Base-by-base conservation (phyloP, 192 early-diverging fungal species). In the Endogone sp. region DNA sequence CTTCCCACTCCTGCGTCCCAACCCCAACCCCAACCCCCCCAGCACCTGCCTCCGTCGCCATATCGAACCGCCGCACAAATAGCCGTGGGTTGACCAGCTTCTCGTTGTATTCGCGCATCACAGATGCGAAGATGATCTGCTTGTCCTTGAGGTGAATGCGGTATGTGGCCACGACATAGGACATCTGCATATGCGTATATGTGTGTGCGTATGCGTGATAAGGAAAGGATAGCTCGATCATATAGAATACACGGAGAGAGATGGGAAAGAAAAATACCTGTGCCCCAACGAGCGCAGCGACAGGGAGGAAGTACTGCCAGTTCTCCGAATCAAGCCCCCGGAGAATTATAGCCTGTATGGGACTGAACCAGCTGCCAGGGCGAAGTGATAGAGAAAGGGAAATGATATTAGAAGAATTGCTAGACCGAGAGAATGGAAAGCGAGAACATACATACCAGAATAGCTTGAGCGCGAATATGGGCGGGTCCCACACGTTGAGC, bases 21-120 rank as follows among this genome's bases (percentile, higher is more conserved):
- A n/a, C n/a, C n/a, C n/a, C n/a, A n/a, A n/a, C n/a, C n/a, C n/a
- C n/a, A n/a, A n/a, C n/a, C n/a, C n/a, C n/a, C n/a, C n/a, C n/a
- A n/a, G n/a, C n/a, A n/a, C 67, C 76, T 8, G 61, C 62, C 26
- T 73, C 66, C 2, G 76, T 81, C 1, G 72, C 70, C n/a, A 74
- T 64, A 69, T 90, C 88, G 25, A 44, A 74, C 62, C 82, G 88
- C 20, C 81, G 77, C 3, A 84, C 84, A 75, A 88, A 88, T 37
- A 88, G 74, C 6, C 79, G 75, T 8, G 88, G 88, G 29, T 90
- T 68, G 24, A 90, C 88, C 76, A 88, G 88, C 54, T 79, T 86
- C 60, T 66, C 63, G 68, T 88, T 84, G 66, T 90, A 90, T 74
- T 90, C 88, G 62, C 79, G 71, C 29, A 81, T 71, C 30, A 88